Evolutionary conservation across 306 rosid genomes (phyloP).

Genomic region (Cucurbita moschata): DNA sequence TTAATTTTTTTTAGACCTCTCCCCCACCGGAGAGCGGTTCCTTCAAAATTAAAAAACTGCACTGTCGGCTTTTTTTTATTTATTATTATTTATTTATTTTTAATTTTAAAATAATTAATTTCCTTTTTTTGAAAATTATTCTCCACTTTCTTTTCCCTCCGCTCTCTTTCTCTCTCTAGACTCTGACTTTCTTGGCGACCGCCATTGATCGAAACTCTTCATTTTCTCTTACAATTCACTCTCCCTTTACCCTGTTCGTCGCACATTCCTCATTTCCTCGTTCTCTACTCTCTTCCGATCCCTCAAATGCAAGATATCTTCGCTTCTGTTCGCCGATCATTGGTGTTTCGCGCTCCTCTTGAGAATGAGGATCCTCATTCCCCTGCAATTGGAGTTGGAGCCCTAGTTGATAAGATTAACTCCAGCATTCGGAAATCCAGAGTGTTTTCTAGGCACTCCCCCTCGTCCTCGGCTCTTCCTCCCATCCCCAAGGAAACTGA

Average conservation of each 20-base stretch:
- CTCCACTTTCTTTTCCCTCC: slow-evolving; percentile 39
- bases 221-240: not conserved
- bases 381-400: slow-evolving; percentile 29
- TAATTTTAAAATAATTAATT: not conserved
- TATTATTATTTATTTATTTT: not conserved
- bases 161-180: slow-evolving; percentile 7
- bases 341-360: slow-evolving; percentile 65
- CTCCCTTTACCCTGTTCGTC: not conserved
- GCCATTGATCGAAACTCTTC: slow-evolving; percentile 15
- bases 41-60: not conserved
- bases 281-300: not conserved
- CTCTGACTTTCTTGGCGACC: slow-evolving; percentile 14
- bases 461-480: not conserved
- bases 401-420: slow-evolving; percentile 70
- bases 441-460: slow-evolving; percentile 57
- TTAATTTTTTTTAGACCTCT: not conserved
- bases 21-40: not conserved
- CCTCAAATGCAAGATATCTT: slow-evolving; percentile 75
- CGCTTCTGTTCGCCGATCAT: slow-evolving; percentile 96
- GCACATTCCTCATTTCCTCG: not conserved
- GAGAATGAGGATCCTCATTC: slow-evolving; percentile 38
- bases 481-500: slow-evolving; percentile 25
- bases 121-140: slow-evolving; percentile 33
- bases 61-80: not conserved
- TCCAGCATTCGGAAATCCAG: slow-evolving; percentile 66